A percentile compares a stretch with the other conserved stretches of the same genome.
These are phyloP conservation scores for Verbena officinalis DNA, from an alignment of 257 asterid genomes.

Conservation along the genomic window DNA sequence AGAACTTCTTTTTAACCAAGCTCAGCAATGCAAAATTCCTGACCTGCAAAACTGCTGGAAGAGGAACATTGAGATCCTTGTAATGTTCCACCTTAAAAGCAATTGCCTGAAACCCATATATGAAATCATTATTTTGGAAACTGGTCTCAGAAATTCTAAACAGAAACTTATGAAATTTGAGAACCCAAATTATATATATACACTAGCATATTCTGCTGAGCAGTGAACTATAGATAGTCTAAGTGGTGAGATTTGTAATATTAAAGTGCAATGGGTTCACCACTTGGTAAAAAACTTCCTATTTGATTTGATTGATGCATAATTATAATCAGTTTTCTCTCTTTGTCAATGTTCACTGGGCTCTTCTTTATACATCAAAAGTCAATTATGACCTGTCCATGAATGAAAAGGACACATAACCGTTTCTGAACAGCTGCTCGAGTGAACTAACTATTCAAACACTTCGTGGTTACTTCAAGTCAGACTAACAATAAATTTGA, in stretches of 20 bases:
- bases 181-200: not conserved
- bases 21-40: conserved; percentile 27
- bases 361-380: not conserved
- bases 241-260: not conserved
- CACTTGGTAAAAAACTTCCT: not conserved
- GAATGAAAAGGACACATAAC: not conserved
- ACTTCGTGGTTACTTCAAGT: conserved; percentile 1
- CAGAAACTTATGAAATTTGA: not conserved
- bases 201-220: conserved; percentile 3
- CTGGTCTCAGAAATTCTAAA: conserved; percentile 26
- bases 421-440: not conserved
- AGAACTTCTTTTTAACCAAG: conserved; percentile 20
- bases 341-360: not conserved
- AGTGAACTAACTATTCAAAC: not conserved
- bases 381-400: not conserved
- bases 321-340: not conserved
- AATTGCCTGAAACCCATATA: conserved; percentile 70
- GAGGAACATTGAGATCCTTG: conserved; percentile 85
- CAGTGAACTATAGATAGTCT: not conserved
- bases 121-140: conserved; percentile 21
- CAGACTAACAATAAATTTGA: conserved; percentile 7
- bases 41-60: conserved; percentile 96
- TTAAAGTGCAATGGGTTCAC: not conserved
- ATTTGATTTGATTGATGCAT: conserved; percentile 6
- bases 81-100: conserved; percentile 71